A percentile compares a stretch with the other conserved stretches of the same genome.
These are phyloP conservation scores for Populus tomentosa DNA, from an alignment of 441 rosid species.

Conservation along the genomic window DNA sequence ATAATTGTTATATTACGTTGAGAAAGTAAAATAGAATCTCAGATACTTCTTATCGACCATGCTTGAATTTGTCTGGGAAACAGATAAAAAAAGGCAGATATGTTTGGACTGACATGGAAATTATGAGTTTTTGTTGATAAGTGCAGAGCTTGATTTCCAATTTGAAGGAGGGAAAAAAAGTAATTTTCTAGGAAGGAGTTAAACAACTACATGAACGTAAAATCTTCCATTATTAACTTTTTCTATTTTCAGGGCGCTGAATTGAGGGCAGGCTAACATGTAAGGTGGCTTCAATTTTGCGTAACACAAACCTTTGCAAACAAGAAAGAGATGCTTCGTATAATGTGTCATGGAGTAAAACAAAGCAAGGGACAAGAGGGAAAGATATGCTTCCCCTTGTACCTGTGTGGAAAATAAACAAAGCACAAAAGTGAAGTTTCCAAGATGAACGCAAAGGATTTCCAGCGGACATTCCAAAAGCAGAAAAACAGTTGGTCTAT, in stretches of 20 bases:
- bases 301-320: constrained; percentile 12
- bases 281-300: constrained; percentile 1
- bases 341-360: constrained; percentile 13
- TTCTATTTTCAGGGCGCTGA: background rate
- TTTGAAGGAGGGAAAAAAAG: background rate
- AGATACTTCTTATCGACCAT: background rate
- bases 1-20: background rate
- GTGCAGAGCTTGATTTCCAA: background rate
- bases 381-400: constrained; percentile 13
- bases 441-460: constrained; percentile 11
- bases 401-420: background rate
- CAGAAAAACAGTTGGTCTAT: constrained; percentile 6
- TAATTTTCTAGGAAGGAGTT: background rate
- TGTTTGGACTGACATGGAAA: background rate
- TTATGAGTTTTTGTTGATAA: background rate
- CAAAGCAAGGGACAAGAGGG: constrained; percentile 2
- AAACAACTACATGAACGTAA: background rate
- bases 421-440: constrained; percentile 23
- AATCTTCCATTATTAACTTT: background rate
- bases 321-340: constrained; percentile 33
- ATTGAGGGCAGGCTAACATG: background rate
- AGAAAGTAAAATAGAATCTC: background rate
- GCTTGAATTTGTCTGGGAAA: background rate
- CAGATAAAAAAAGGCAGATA: background rate
- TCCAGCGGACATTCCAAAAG: constrained; percentile 14